These are phyloP conservation scores for Schizophyllum commune DNA, from an alignment of 1,284 basidiomycete species.

Conservation along the genomic window DNA sequence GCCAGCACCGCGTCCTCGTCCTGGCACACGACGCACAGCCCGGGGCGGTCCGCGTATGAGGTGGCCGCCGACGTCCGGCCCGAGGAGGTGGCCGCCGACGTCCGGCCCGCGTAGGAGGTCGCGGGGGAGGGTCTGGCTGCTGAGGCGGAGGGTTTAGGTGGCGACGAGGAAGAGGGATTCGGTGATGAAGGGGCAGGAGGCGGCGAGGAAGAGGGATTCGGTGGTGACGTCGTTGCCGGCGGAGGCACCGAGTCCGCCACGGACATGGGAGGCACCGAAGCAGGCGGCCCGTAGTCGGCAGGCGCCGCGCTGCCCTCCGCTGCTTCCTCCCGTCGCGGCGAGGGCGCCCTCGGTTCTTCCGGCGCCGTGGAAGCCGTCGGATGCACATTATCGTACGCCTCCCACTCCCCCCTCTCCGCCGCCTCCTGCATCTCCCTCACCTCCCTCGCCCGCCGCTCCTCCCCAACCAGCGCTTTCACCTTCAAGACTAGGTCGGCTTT, in stretches of 20 bases:
- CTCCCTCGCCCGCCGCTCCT: constrained; percentile 50
- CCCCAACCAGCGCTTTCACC: constrained; percentile 54
- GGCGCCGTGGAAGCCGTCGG: too few species aligned
- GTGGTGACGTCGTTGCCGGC: constrained; percentile 6
- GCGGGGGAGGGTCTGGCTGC: neutral
- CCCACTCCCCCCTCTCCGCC: too few species aligned
- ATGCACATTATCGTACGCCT: too few species aligned
- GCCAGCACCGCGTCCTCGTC: constrained; percentile 89
- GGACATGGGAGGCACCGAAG: neutral
- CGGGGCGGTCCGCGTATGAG: constrained; percentile 48
- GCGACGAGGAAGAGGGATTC: constrained; percentile 6
- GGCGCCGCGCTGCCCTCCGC: too few species aligned
- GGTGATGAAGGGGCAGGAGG: constrained; percentile 25
- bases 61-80: too few species aligned
- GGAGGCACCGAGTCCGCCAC: too few species aligned
- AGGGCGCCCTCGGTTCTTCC: too few species aligned
- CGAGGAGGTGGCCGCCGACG: too few species aligned
- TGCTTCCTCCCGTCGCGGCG: too few species aligned
- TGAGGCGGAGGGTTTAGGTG: neutral
- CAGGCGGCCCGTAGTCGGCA: neutral
- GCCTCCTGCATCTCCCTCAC: constrained; percentile 36
- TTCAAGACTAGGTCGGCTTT: constrained; percentile 71
- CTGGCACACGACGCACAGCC: constrained; percentile 83
- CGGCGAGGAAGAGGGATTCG: constrained; percentile 15
- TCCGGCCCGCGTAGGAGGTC: constrained; percentile 18